Evolutionary conservation across 2,329 filamentous ascomycete genomes (phyloP), one percentile per base, ranked within the genome.

Genomic region (Alternaria brassicicola): DNA sequence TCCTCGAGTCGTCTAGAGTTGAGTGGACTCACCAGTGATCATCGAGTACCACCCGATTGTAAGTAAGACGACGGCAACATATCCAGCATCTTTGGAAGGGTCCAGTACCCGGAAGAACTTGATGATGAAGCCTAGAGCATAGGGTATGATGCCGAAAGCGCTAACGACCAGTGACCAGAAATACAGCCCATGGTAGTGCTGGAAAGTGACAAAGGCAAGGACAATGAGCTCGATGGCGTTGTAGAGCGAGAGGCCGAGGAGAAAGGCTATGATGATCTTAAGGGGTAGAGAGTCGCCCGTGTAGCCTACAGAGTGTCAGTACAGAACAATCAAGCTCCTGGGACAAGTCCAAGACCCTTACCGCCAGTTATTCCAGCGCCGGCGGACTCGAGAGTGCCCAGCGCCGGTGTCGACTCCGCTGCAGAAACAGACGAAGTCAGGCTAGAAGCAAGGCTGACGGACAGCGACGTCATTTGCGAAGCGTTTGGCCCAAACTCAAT

Each of bases 11-110:
- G 35, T 21, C 23, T 13, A 47, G 19, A 31, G 13, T 25, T 17
- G 19, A 47, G 26, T 13, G 19, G 17, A 30, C 42, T 39, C 23
- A 72, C 72, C 72, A 13, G 85, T 86, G 0, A 89, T 82, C 84
- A 88, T 87, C 2, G 76, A 66, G 70, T 83, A 84, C 83, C 86
- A 85, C 10, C 85, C 86, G 54, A 88, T 59, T 49, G 78, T 79
- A 30, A 81, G 76, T 35, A 83, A 62, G 19, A 81, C 65, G 38
- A 82, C 79, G 9, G 80, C 79, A 1, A 81, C 64, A 43, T 79
- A 74, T 15, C 68, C 67, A 6, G 51, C 50, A 49, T 69, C 50
- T 6, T 53, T 19, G 26, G 63, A 64, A 3, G 72, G 71, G 52
- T 75, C 63, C 26, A 76, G 47, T 15, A 75, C 28, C 41, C 71